Conservation (phyloP, 306 rosid genomes). For the Cucumis cinereus region DNA sequence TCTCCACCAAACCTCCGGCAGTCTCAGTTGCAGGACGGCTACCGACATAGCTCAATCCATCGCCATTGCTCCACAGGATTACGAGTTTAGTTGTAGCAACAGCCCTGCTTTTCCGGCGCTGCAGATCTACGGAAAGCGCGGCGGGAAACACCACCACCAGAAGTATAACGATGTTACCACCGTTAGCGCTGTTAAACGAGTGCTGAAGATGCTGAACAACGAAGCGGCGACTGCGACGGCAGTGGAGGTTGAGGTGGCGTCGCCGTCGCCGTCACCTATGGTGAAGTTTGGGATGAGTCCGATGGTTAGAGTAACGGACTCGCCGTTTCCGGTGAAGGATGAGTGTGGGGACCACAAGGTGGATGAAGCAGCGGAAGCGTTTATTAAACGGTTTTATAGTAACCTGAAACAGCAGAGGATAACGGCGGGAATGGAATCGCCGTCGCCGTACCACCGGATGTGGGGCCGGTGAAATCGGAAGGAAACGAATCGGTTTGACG, state of each 20-base stretch:
- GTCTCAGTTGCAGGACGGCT: constrained; percentile 26
- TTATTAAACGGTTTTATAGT: constrained; percentile 44
- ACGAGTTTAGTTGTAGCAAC: constrained; percentile 93
- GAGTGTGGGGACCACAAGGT: constrained; percentile 35
- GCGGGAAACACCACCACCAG: neutral
- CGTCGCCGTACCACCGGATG: constrained; percentile 27
- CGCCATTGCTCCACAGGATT: constrained; percentile 46
- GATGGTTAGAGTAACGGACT: constrained; percentile 36
- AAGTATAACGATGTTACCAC: constrained; percentile 31
- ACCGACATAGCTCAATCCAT: constrained; percentile 29
- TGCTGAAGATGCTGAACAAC: constrained; percentile 49
- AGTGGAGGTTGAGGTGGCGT: constrained; percentile 16
- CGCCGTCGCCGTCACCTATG: constrained; percentile 26
- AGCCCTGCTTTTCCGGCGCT: constrained; percentile 46
- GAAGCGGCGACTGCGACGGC: constrained; percentile 16
- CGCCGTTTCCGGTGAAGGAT: constrained; percentile 49
- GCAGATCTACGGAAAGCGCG: constrained; percentile 20
- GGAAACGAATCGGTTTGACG: neutral
- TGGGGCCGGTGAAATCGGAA: constrained; percentile 19
- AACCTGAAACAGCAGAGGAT: constrained; percentile 33
- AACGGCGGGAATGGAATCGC: constrained; percentile 14
- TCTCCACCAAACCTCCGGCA: constrained; percentile 23
- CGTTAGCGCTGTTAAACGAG: constrained; percentile 37
- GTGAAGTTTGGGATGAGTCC: constrained; percentile 20
- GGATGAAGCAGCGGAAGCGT: constrained; percentile 49